A percentile compares a stretch with the other conserved stretches of the same genome.
phyloP scores from a whole-genome alignment of 345 rosid species.

The Gossypium turneri region DNA sequence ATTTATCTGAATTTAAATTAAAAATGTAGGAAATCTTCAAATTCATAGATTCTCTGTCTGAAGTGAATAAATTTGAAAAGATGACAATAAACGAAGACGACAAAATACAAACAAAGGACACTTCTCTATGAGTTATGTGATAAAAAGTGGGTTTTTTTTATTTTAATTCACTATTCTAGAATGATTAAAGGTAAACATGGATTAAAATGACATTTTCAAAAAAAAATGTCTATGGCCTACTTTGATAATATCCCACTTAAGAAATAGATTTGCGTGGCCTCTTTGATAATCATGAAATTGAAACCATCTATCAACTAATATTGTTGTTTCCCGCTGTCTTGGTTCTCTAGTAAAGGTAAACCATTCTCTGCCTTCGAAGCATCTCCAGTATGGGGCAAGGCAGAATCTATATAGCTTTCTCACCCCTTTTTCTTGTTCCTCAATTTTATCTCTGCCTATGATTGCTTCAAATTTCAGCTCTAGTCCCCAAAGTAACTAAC shows the following conservation, averaged over 20 bases:
- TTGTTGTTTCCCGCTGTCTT: neutral
- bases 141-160: no score
- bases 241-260: neutral
- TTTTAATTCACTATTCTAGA: no score
- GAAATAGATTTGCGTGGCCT: neutral
- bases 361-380: conserved; percentile 24
- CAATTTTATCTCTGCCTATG: conserved; percentile 11
- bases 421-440: conserved; percentile 22
- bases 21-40: neutral
- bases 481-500: conserved; percentile 11
- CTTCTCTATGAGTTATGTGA: no score
- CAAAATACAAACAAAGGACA: no score
- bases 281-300: neutral
- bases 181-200: no score
- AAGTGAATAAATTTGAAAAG: neutral
- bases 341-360: neutral
- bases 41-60: neutral
- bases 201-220: no score
- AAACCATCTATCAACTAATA: neutral
- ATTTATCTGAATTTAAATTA: neutral
- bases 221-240: no score
- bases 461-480: conserved; percentile 1
- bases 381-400: conserved; percentile 29
- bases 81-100: no score
- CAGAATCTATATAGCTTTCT: conserved; percentile 34